phyloP scores from a whole-genome alignment of 208 protist species.

The Leishmania major region DNA sequence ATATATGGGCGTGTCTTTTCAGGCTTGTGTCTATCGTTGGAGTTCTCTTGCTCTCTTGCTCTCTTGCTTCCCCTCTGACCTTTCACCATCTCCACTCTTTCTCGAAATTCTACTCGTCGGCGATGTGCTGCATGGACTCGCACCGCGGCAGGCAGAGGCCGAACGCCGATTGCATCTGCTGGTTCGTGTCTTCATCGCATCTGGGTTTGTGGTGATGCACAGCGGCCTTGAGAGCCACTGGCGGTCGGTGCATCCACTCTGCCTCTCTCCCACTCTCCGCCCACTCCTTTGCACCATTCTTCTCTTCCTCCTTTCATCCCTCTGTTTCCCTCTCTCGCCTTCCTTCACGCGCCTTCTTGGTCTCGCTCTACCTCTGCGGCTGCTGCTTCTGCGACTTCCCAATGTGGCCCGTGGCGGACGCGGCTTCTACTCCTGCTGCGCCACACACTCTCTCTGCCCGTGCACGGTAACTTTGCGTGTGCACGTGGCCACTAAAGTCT shows the following conservation, averaged over 20 bases:
- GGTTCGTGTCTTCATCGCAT: constrained; percentile 12
- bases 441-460: neutral
- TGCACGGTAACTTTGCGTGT: neutral
- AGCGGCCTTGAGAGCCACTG: neutral
- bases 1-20: neutral
- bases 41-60: neutral
- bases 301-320: neutral
- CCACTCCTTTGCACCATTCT: neutral
- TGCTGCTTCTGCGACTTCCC: neutral
- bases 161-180: constrained; percentile 7
- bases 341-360: neutral
- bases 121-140: neutral
- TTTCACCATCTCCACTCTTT: constrained; percentile 1
- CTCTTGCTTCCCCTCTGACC: neutral
- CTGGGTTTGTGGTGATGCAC: neutral
- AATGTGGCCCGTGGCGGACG: neutral
- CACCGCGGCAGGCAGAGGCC: neutral
- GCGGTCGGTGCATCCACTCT: neutral
- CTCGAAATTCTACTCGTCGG: neutral
- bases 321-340: too few relatives aligned
- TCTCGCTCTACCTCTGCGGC: neutral
- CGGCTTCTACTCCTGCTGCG: neutral
- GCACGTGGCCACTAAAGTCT: neutral
- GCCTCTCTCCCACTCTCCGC: neutral
- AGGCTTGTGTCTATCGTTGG: neutral